Evolutionary conservation across 306 rosid species (phyloP), one percentile per base, ranked within the genome.

Genomic region (Fagus sylvatica): DNA sequence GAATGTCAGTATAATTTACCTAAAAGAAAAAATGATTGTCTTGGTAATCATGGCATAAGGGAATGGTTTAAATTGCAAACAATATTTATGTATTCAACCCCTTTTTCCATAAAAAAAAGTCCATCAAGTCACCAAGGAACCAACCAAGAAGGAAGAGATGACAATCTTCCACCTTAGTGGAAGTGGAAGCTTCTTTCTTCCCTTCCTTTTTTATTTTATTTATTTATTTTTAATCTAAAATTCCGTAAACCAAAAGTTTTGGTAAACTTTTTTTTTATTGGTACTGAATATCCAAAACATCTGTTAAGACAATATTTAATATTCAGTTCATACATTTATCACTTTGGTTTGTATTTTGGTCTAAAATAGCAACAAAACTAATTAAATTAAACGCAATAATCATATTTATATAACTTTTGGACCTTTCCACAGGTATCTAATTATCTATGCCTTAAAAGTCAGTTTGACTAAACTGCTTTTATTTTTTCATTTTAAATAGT

Each of bases 381-480:
- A 69, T 42, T 15, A 19, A 7, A 60, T 49, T 64, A 68, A 69
- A 39, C 36, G 37, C 19, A 61, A 28, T 36, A 15, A 57, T 69
- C 59, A 15, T 5, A 32, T 74, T 73, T 43, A 7, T 9, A 9
- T 9, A 46, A 10, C 51, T 46, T 46, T 46, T 46, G 51, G 79
- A 80, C 71, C 68, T 74, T 68, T 74, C 72, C 6, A 62, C 75
- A 22, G 16, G 17, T 46, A 46, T 13, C 51, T 7, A 36, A n/a
- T n/a, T n/a, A n/a, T 11, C 1, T 60, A 30, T 19, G 16, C 36
- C 66, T 39, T 15, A 16, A 51, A 75, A 4, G 17, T 36, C 41
- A 59, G 41, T 41, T 46, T 10, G 51, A 46, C 51, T 2, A 10
- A 46, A 46, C 1, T 1, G 0, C 1, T 46, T 10, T 46, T 10